phyloP scores from a whole-genome alignment of 1,139 yeast genomes.

The Diutina mesorugosa region DNA sequence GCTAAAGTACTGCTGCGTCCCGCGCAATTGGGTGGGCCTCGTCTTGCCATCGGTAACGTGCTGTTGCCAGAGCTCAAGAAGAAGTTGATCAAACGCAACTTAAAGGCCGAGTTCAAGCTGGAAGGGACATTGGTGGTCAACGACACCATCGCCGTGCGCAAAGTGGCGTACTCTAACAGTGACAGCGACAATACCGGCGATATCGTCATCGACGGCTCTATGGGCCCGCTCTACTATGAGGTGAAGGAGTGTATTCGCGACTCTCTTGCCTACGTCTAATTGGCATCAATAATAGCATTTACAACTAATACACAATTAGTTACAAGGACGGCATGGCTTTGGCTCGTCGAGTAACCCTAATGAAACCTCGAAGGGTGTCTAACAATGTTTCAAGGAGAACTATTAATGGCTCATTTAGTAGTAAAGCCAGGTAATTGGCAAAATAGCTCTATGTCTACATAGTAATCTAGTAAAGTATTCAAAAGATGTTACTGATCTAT shows the following conservation, averaged over 20 bases:
- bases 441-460: no score
- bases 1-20: neutral
- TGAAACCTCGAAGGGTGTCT: no score
- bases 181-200: conserved; percentile 57
- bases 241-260: conserved; percentile 67
- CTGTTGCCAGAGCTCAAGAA: conserved; percentile 70
- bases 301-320: no score
- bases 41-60: conserved; percentile 77
- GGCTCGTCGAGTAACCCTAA: neutral
- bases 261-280: conserved; percentile 49
- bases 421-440: no score
- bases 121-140: conserved; percentile 89
- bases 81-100: conserved; percentile 41
- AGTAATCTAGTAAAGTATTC: no score
- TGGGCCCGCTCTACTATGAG: conserved; percentile 64
- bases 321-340: neutral
- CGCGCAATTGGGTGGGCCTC: neutral
- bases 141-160: conserved; percentile 61
- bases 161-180: conserved; percentile 35
- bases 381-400: no score
- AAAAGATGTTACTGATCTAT: no score
- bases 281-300: no score
- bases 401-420: no score
- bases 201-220: conserved; percentile 71
- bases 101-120: conserved; percentile 79